Base-by-base conservation (phyloP, 1,284 basidiomycete genomes). In the Ustilago curta region DNA sequence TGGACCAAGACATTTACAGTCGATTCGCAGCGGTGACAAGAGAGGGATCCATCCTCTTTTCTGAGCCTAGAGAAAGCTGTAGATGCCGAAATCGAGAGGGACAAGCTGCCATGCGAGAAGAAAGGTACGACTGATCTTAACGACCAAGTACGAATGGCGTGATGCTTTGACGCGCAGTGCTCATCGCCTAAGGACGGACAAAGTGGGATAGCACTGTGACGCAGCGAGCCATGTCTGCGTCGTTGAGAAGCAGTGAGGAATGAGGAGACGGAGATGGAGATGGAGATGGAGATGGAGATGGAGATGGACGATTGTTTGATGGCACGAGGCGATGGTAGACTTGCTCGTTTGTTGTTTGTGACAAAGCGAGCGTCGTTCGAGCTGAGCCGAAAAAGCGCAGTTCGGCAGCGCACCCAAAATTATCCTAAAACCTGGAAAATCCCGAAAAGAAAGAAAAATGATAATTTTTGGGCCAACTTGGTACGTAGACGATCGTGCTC, bases 171-270 rank as follows among this genome's bases (percentile, higher is more conserved):
- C 29, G 16, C 53, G 19, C 14, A 37, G 23, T 47, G 52, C 39
- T 35, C 37, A 27, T 27, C 6, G 39, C 8, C 45, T 61, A 61
- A 12, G 45, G 51, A 16, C 50, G 27, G 43, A 29, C 19, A 6
- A 23, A 3, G 6, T 16, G 42, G 2, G 27, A 25, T 5, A 50
- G 19, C n/a, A 21, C 4, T 23, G 40, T 19, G 4, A 6, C 8
- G 39, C 16, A 21, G 27, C 21, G 7, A 27, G 23, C 51, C 59
- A 61, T 61, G 3, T 43, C 51, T 55, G 29, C 59, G 35, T 21
- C 23, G 44, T 37, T 18, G 47, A 31, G 9, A 27, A 48, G 29
- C 47, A 48, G 47, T 11, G 25, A 19, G 47, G 8, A n/a, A 31
- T 27, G 11, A 19, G n/a, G 29, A 53, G 52, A 8, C 21, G n/a